phyloP scores from a whole-genome alignment of 805 yeast species.

The Metschnikowia noctiluminum region DNA sequence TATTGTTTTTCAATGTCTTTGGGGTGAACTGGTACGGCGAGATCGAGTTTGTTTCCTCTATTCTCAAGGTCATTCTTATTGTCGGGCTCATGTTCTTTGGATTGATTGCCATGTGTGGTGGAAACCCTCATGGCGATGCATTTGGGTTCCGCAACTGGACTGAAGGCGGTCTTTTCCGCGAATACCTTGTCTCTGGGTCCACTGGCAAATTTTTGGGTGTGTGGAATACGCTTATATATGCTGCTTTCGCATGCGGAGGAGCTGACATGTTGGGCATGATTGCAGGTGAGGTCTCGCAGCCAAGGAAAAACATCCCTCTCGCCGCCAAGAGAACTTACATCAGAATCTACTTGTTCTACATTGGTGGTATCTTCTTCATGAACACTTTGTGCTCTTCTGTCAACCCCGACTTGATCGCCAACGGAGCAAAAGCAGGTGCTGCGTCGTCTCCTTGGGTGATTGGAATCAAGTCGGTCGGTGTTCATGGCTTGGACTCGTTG shows the following conservation, averaged over 20 bases:
- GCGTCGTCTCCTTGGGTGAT: conserved; percentile 39
- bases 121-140: conserved; percentile 33
- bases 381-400: conserved; percentile 32
- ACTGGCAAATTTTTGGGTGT: conserved; percentile 64
- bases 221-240: conserved; percentile 59
- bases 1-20: conserved; percentile 27
- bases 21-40: conserved; percentile 23
- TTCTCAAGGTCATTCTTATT: conserved; percentile 23
- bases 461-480: conserved; percentile 34
- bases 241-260: conserved; percentile 63
- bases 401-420: conserved; percentile 28
- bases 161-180: conserved; percentile 31
- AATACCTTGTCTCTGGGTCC: conserved; percentile 37
- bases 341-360: conserved; percentile 33
- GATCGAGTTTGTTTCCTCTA: conserved; percentile 22
- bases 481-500: conserved; percentile 32
- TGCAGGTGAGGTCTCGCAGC: conserved; percentile 44
- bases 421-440: conserved; percentile 35
- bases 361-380: conserved; percentile 39
- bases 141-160: conserved; percentile 36
- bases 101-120: conserved; percentile 38
- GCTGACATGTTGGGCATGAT: conserved; percentile 37
- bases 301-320: conserved; percentile 31
- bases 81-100: conserved; percentile 38
- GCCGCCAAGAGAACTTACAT: conserved; percentile 35